Evolutionary conservation across 768 basidiomycete species (phyloP).

Genomic region (Leccinum uliginosum): DNA sequence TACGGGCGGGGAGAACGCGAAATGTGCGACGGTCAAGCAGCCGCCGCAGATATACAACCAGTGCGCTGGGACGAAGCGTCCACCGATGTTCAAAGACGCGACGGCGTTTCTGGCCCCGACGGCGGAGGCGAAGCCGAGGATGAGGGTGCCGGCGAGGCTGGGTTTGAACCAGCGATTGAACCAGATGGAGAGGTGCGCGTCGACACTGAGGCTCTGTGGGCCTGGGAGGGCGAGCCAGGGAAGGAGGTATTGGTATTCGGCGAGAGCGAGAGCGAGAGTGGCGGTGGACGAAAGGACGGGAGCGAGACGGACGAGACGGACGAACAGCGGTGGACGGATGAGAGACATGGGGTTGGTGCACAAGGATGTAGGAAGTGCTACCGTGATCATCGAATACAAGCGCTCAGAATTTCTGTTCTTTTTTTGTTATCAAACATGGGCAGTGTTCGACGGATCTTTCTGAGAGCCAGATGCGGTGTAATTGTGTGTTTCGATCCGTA

Average conservation of each 20-base stretch:
- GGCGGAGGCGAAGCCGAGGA: not conserved
- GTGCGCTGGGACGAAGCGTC: not conserved
- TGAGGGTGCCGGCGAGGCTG: not conserved
- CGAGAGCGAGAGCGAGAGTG: not conserved
- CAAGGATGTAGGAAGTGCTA: not conserved
- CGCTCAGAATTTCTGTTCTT: too few species aligned
- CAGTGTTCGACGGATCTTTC: too few species aligned
- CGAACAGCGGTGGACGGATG: not conserved
- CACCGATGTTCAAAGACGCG: not conserved
- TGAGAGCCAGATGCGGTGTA: too few species aligned
- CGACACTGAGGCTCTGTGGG: not conserved
- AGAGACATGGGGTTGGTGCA: not conserved
- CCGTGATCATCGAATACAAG: not conserved
- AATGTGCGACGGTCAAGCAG: slow-evolving; percentile 6
- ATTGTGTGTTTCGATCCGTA: not conserved
- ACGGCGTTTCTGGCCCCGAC: not conserved
- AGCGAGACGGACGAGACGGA: not conserved
- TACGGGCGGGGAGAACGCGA: slow-evolving; percentile 2
- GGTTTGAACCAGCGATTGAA: not conserved
- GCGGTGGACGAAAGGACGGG: slow-evolving; percentile 6
- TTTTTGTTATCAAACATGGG: too few species aligned
- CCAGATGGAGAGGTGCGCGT: not conserved
- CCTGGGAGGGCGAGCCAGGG: not conserved
- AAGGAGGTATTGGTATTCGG: not conserved
- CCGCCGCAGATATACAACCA: not conserved